phyloP scores from a whole-genome alignment of 2,329 filamentous ascomycete genomes.

The Setomelanomma holmii region DNA sequence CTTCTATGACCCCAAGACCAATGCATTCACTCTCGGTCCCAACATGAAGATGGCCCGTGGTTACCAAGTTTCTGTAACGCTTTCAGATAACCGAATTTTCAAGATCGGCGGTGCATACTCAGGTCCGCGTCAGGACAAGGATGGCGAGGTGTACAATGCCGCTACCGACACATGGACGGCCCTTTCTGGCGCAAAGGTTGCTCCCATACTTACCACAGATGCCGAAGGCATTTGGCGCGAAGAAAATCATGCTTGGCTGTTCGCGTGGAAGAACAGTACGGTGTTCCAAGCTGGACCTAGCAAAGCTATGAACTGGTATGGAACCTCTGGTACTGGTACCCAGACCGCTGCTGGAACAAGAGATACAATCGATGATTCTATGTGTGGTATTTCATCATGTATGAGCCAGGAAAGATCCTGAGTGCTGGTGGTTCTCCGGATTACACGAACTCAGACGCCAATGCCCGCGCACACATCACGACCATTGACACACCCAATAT shows the following conservation, averaged over 20 bases:
- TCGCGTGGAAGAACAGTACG: slow-evolving; percentile 56
- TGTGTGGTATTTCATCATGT: slow-evolving; percentile 38
- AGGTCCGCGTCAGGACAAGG: slow-evolving; percentile 27
- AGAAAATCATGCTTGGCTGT: slow-evolving; percentile 65
- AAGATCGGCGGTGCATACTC: slow-evolving; percentile 37
- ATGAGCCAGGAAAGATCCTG: slow-evolving; percentile 35
- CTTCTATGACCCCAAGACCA: slow-evolving; percentile 29
- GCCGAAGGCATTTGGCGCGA: slow-evolving; percentile 52
- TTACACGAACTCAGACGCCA: slow-evolving; percentile 30
- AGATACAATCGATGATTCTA: slow-evolving; percentile 26
- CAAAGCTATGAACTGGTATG: slow-evolving; percentile 54
- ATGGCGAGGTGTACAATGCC: slow-evolving; percentile 47
- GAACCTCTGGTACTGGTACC: slow-evolving; percentile 24
- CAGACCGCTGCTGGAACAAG: slow-evolving; percentile 26
- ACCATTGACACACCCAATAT: slow-evolving; percentile 26
- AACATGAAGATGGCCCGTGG: slow-evolving; percentile 34
- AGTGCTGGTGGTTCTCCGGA: slow-evolving; percentile 32
- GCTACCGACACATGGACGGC: slow-evolving; percentile 56
- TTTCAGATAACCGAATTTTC: slow-evolving; percentile 30
- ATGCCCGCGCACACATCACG: slow-evolving; percentile 28
- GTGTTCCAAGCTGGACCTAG: slow-evolving; percentile 65
- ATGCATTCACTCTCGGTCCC: slow-evolving; percentile 23
- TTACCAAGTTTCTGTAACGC: slow-evolving; percentile 28
- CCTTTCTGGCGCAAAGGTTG: slow-evolving; percentile 54
- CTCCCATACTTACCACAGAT: slow-evolving; percentile 61